phyloP scores from a whole-genome alignment of 129 eudicot genomes.

The Cynara cardunculus region DNA sequence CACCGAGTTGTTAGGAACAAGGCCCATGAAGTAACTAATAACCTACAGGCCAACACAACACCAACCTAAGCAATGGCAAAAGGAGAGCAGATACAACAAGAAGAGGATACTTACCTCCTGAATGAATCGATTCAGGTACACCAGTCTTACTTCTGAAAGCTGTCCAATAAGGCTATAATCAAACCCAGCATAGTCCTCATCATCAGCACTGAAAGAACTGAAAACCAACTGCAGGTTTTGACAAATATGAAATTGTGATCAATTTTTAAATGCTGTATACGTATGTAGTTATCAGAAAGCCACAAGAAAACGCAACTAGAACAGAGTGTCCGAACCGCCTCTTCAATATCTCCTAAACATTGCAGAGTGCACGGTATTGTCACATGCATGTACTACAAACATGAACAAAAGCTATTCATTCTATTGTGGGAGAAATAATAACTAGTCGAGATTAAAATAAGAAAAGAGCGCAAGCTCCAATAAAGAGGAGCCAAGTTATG shows the following conservation, averaged over 20 bases:
- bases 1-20: conserved; percentile 66
- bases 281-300: not conserved
- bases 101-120: conserved; percentile 74
- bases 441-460: not conserved
- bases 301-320: not conserved
- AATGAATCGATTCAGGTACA: conserved; percentile 87
- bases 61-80: conserved; percentile 26
- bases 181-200: conserved; percentile 95
- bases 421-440: not conserved
- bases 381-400: conserved; percentile 3
- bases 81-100: not conserved
- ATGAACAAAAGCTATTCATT: not conserved
- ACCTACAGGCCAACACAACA: conserved; percentile 43
- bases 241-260: conserved; percentile 5
- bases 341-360: not conserved
- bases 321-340: conserved; percentile 4
- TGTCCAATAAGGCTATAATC: conserved; percentile 85
- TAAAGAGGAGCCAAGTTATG: not conserved
- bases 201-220: conserved; percentile 72
- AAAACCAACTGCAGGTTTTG: conserved; percentile 64
- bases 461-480: not conserved
- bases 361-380: not conserved
- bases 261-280: not conserved
- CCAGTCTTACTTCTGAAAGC: conserved; percentile 94
- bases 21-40: conserved; percentile 88